Conservation (phyloP, 192 early-diverging fungal species). For the Coemansia aciculifera region DNA sequence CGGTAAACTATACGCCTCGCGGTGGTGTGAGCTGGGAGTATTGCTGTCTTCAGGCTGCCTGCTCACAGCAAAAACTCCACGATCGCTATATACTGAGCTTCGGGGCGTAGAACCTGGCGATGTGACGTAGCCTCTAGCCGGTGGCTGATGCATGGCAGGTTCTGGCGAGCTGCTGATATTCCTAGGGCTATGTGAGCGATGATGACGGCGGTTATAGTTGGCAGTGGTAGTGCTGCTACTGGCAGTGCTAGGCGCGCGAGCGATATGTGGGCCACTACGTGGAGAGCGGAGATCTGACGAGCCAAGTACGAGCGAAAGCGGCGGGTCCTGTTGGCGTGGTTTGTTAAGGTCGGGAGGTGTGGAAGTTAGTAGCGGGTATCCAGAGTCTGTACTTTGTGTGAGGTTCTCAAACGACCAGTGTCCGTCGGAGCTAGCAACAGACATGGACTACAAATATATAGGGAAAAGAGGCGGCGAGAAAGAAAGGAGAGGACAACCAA, state of each 20-base stretch:
- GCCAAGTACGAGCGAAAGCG: slow-evolving; percentile 44
- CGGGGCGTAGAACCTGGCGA: slow-evolving; percentile 13
- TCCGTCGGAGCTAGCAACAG: slow-evolving; percentile 64
- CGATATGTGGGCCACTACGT: slow-evolving; percentile 6
- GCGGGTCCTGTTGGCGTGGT: slow-evolving; percentile 24
- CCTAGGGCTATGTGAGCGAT: slow-evolving; percentile 12
- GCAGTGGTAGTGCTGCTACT: slow-evolving; percentile 39
- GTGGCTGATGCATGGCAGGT: slow-evolving; percentile 5
- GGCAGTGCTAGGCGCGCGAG: slow-evolving; percentile 34
- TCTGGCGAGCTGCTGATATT: neutral
- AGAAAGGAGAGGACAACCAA: slow-evolving; percentile 10
- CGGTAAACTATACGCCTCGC: neutral
- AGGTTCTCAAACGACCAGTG: slow-evolving; percentile 57
- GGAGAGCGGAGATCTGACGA: slow-evolving; percentile 12
- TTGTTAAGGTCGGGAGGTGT: slow-evolving; percentile 15
- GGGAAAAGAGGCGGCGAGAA: slow-evolving; percentile 4
- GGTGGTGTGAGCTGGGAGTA: neutral
- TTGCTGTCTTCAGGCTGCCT: slow-evolving; percentile 8
- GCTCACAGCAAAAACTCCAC: slow-evolving; percentile 7
- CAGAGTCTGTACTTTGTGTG: slow-evolving; percentile 49
- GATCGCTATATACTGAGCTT: slow-evolving; percentile 23
- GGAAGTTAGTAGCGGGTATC: slow-evolving; percentile 19
- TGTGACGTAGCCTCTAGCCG: slow-evolving; percentile 3
- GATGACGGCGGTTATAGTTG: slow-evolving; percentile 19
- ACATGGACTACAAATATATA: slow-evolving; percentile 28